These are phyloP conservation scores for Dactylellina cionopaga DNA, from an alignment of 2,329 filamentous ascomycete species.

Conservation along the genomic window DNA sequence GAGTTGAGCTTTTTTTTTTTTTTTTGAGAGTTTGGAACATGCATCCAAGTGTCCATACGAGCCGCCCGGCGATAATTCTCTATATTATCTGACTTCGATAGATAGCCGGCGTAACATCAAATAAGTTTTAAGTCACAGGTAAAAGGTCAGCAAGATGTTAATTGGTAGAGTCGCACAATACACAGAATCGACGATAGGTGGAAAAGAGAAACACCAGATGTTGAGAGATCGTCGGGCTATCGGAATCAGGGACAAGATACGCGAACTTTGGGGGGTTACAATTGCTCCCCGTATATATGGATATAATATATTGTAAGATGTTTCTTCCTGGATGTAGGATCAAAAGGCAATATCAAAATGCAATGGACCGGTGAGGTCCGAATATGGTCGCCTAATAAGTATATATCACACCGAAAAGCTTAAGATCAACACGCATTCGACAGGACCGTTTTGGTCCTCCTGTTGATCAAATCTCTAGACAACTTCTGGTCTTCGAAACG, in stretches of 20 bases:
- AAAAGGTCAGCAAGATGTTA: constrained; percentile 14
- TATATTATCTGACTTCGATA: constrained; percentile 7
- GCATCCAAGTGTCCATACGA: constrained; percentile 30
- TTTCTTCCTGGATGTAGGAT: neutral
- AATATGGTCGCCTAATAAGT: constrained; percentile 1
- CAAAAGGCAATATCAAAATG: neutral
- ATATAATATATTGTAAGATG: neutral
- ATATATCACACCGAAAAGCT: neutral
- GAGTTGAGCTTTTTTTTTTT: neutral
- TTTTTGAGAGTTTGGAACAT: constrained; percentile 36
- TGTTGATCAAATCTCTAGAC: constrained; percentile 29
- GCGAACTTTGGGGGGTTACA: constrained; percentile 25
- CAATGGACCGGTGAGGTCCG: neutral
- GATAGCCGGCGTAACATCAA: neutral
- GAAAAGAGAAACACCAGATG: neutral
- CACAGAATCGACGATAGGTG: neutral
- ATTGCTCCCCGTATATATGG: neutral
- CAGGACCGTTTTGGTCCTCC: constrained; percentile 25
- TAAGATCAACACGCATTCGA: constrained; percentile 25
- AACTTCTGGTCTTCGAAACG: constrained; percentile 4
- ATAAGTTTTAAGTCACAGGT: neutral
- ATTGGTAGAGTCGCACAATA: constrained; percentile 12
- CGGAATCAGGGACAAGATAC: constrained; percentile 37
- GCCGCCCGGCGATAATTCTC: neutral
- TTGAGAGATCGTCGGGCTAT: neutral